These are phyloP conservation scores for Dryas drummondii DNA, from an alignment of 306 rosid species.

Conservation along the genomic window DNA sequence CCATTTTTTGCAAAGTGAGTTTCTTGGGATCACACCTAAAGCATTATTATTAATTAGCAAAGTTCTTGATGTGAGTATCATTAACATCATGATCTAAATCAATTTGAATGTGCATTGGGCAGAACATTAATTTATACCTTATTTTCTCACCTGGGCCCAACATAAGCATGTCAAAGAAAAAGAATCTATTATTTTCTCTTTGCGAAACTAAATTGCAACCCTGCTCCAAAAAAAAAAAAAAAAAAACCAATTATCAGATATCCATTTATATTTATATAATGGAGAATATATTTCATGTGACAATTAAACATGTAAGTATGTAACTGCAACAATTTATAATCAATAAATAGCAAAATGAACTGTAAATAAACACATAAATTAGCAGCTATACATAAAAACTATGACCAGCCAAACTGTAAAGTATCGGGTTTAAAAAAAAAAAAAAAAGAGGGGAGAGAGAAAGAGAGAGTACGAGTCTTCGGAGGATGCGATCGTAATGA, in stretches of 20 bases:
- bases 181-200: constrained; percentile 59
- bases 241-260: not conserved
- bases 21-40: not conserved
- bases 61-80: not conserved
- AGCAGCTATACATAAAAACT: not conserved
- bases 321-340: not conserved
- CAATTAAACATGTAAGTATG: not conserved
- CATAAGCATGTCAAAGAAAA: constrained; percentile 79
- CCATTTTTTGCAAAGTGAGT: not conserved
- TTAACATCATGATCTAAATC: not conserved
- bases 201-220: constrained; percentile 89
- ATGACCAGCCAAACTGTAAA: not conserved
- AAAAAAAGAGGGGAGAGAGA: constrained; percentile 2
- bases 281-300: not conserved
- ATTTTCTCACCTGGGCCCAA: constrained; percentile 81
- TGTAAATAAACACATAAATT: not conserved
- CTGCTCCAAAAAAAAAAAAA: constrained; percentile 30
- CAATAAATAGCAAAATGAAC: not conserved
- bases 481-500: constrained; percentile 81
- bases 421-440: no score
- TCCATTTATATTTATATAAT: not conserved
- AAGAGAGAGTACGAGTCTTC: constrained; percentile 55
- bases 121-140: constrained; percentile 29
- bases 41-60: not conserved
- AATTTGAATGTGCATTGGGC: no score